These are phyloP conservation scores for Podospora australis DNA, from an alignment of 495 filamentous ascomycete genomes.

Conservation along the genomic window DNA sequence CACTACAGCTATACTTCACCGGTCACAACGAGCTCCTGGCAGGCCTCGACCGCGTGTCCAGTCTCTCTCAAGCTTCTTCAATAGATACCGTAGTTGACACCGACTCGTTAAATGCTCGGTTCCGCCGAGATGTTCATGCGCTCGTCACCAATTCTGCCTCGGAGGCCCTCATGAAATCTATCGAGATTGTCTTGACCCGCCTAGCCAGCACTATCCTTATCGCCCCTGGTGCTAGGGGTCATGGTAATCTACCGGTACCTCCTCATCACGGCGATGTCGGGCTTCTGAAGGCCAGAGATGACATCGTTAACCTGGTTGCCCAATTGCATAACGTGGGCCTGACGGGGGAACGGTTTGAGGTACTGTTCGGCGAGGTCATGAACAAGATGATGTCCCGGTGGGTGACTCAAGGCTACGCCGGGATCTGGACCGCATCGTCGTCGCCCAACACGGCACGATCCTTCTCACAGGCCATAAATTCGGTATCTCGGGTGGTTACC, in stretches of 20 bases:
- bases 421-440: conserved; percentile 41
- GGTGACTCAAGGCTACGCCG: conserved; percentile 53
- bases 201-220: conserved; percentile 53
- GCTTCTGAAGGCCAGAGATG: conserved; percentile 41
- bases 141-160: conserved; percentile 61
- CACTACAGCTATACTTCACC: conserved; percentile 43
- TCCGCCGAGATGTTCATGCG: conserved; percentile 56
- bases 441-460: conserved; percentile 1
- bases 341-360: conserved; percentile 66
- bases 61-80: conserved; percentile 7
- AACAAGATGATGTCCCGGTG: conserved; percentile 61
- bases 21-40: conserved; percentile 40
- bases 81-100: conserved; percentile 15
- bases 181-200: conserved; percentile 47
- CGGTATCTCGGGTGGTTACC: conserved; percentile 13
- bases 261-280: conserved; percentile 17
- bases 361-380: conserved; percentile 71
- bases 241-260: conserved; percentile 17
- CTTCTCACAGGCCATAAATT: conserved; percentile 15
- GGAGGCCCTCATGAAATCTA: conserved; percentile 43
- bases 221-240: conserved; percentile 34
- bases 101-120: conserved; percentile 39
- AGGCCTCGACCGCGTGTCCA: conserved; percentile 26
- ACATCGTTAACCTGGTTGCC: conserved; percentile 51
- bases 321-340: conserved; percentile 65